Evolutionary conservation across 1,139 yeast genomes (phyloP), one percentile per base, ranked within the genome.

Genomic region (Sugiyamaella novakii): DNA sequence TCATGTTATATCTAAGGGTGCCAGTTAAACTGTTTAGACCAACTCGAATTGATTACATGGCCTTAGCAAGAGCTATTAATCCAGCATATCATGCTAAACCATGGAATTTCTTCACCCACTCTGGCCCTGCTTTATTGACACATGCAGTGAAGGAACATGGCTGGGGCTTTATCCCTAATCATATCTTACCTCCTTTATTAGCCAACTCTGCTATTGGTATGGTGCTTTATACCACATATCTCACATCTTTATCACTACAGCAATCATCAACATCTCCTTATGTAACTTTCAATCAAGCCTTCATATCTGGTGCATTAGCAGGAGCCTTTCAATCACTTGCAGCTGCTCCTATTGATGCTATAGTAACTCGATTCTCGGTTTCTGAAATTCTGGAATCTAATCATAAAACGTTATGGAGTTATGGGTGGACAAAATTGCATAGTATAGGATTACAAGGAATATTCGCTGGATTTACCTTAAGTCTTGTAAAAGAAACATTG

Each of bases 281-380:
- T 27, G 46, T 39, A 14, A 44, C 51, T 17, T 48, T 53, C 6
- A 19, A 50, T 14, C 89, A 85, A 60, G 81, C 94, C 0, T 80
- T 88, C 71, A 68, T 79, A 47, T 88, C 96, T 0, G 98, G 98
- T 0, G 81, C 83, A 52, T 59, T 87, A 0, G 97, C 97, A 0
- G 97, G 97, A 0, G 80, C 83, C 0, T 80, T 82, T 11, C 96
- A 92, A 60, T 85, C 95, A 14, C 69, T 87, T n/a, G 92, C 89
- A 1, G 96, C 96, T 1, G 95, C 97, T 1, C 98, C 98, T 0
- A 77, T 91, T 2, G 97, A 91, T 67, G 96, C 97, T 6, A 82
- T 91, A 5, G 87, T 85, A 60, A 81, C 95, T 1, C 74, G 97
- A 58, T 86, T 89, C 62, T 76, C 83, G 1, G 84, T 88, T 1